A percentile compares a stretch with the other conserved stretches of the same genome.
Conservation (phyloP, 129 eudicot genomes). For the Tanacetum coccineum region DNA sequence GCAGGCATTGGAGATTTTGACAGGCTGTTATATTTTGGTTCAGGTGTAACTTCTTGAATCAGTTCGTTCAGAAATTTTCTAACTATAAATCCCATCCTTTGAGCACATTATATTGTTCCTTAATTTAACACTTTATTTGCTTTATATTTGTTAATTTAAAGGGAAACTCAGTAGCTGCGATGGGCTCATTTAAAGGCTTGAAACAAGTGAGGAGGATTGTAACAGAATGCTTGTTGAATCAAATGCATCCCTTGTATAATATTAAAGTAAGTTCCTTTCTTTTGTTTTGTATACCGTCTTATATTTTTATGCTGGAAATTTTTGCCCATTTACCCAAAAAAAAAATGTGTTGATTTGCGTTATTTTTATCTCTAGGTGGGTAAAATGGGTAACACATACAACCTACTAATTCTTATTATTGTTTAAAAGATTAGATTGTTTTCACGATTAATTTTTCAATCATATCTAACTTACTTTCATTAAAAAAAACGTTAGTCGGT, state of each 20-base stretch:
- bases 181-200: slow-evolving; percentile 96
- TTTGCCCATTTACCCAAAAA: no score
- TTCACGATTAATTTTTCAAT: neutral
- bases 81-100: neutral
- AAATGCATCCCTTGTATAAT: slow-evolving; percentile 81
- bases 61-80: neutral
- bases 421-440: neutral
- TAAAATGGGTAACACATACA: no score
- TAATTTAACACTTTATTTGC: neutral
- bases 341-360: no score
- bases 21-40: slow-evolving; percentile 89
- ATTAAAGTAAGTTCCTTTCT: slow-evolving; percentile 45
- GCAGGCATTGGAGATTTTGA: slow-evolving; percentile 95
- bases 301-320: no score
- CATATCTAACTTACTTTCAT: neutral
- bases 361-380: no score
- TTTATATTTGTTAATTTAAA: slow-evolving; percentile 17
- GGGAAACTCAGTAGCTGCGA: slow-evolving; percentile 94
- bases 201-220: slow-evolving; percentile 89
- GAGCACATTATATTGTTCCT: neutral
- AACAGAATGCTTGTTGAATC: slow-evolving; percentile 86
- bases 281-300: no score
- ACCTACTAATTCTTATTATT: no score
- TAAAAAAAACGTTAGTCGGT: no score
- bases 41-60: slow-evolving; percentile 45